These are phyloP conservation scores for Pythium sukuiense DNA, from an alignment of 352 stramenopile species.

Conservation along the genomic window DNA sequence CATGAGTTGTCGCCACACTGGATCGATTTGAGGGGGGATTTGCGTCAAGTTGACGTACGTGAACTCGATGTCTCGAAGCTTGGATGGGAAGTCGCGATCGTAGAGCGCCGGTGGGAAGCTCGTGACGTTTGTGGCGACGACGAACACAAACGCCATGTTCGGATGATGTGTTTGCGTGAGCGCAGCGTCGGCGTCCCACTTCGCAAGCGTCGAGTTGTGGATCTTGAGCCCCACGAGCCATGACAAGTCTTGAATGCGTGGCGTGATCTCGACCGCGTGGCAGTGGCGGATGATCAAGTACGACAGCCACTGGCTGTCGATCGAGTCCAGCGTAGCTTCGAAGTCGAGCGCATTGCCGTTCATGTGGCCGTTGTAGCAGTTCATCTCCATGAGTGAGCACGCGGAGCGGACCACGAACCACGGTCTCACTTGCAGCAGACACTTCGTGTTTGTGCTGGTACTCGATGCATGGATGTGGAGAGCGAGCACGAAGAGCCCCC, in stretches of 20 bases:
- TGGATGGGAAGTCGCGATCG: slow-evolving; percentile 12
- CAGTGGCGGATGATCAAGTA: slow-evolving; percentile 31
- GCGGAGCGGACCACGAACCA: slow-evolving; percentile 26
- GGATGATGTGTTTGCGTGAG: slow-evolving; percentile 22
- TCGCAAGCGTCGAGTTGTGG: slow-evolving; percentile 27
- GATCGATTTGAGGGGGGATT: slow-evolving; percentile 6
- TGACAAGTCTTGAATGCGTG: slow-evolving; percentile 15
- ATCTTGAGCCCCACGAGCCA: slow-evolving; percentile 25
- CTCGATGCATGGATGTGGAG: slow-evolving; percentile 21
- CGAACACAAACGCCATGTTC: slow-evolving; percentile 15
- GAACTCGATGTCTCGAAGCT: slow-evolving; percentile 18
- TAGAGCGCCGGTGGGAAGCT: slow-evolving; percentile 17
- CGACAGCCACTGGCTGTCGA: slow-evolving; percentile 22
- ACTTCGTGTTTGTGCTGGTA: slow-evolving; percentile 9
- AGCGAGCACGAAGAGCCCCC: slow-evolving; percentile 23
- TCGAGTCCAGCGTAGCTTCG: slow-evolving; percentile 12
- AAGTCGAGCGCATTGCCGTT: slow-evolving; percentile 23
- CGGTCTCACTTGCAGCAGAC: slow-evolving; percentile 28
- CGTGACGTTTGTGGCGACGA: slow-evolving; percentile 10
- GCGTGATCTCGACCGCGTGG: slow-evolving; percentile 17
- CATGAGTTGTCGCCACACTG: slow-evolving; percentile 11
- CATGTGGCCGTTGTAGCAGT: slow-evolving; percentile 13
- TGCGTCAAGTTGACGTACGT: slow-evolving; percentile 19
- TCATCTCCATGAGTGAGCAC: slow-evolving; percentile 36
- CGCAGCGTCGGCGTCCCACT: slow-evolving; percentile 21